Evolutionary conservation across 2,329 filamentous ascomycete species (phyloP).

Genomic region (Trichoderma arundinaceum): DNA sequence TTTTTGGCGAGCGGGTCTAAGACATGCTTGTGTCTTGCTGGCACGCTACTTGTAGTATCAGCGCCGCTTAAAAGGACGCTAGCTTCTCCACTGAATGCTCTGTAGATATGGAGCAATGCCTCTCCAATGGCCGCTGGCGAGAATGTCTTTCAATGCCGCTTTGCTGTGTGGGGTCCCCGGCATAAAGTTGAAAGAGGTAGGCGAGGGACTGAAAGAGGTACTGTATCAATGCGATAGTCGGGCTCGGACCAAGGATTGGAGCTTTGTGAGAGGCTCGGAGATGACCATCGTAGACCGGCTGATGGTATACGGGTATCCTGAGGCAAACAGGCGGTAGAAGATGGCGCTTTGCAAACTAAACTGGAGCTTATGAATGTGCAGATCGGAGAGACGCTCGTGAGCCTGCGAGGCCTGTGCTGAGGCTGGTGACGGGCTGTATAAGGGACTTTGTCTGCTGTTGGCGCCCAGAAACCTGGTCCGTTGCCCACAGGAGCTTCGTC

Average conservation of each 20-base stretch:
- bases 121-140: constrained; percentile 28
- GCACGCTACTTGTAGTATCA: constrained; percentile 9
- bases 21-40: constrained; percentile 23
- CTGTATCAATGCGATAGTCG: background rate
- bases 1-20: constrained; percentile 13
- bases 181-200: constrained; percentile 3
- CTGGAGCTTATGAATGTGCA: background rate
- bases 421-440: background rate
- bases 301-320: background rate
- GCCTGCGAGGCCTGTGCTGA: background rate
- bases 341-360: background rate
- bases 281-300: constrained; percentile 1
- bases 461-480: constrained; percentile 14
- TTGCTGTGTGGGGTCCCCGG: constrained; percentile 30
- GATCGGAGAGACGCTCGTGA: background rate
- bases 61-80: background rate
- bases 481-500: constrained; percentile 17
- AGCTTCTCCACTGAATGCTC: constrained; percentile 3
- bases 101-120: constrained; percentile 9
- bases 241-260: background rate
- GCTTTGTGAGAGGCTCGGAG: constrained; percentile 6
- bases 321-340: background rate
- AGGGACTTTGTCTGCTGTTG: constrained; percentile 18
- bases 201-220: constrained; percentile 5
- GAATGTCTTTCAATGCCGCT: constrained; percentile 19